A percentile compares a stretch with the other conserved stretches of the same genome.
phyloP scores from a whole-genome alignment of 306 rosid species.

The Cucumis hystrix region DNA sequence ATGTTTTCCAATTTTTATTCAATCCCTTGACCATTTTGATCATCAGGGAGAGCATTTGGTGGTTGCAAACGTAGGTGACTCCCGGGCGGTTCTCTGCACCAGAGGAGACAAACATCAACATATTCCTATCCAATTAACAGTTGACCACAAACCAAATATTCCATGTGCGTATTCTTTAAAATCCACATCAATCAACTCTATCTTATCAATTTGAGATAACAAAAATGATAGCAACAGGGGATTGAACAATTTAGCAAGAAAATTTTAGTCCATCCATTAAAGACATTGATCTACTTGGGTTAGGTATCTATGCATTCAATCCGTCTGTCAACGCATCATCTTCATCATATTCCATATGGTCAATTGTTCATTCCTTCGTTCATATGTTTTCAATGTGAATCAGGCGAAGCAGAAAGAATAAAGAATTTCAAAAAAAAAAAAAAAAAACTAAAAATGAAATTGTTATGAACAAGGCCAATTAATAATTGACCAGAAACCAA shows the following conservation, averaged over 20 bases:
- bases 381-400: neutral
- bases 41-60: conserved; percentile 58
- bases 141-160: conserved; percentile 72
- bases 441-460: no score
- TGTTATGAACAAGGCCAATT: neutral
- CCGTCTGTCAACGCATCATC: neutral
- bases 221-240: neutral
- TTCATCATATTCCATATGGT: neutral
- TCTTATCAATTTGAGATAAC: neutral
- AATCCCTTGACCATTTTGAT: neutral
- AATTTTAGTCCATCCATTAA: no score
- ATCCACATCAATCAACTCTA: neutral
- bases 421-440: neutral
- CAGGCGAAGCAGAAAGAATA: conserved; percentile 86
- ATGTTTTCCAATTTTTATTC: neutral
- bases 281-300: neutral
- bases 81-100: conserved; percentile 84
- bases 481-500: conserved; percentile 54
- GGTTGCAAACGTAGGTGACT: conserved; percentile 80
- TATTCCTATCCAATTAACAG: conserved; percentile 65
- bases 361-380: neutral
- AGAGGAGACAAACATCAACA: conserved; percentile 46
- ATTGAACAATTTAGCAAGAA: neutral
- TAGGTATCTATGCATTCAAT: neutral
- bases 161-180: conserved; percentile 39